A percentile compares a stretch with the other conserved stretches of the same genome.
Evolutionary conservation across 2,329 filamentous ascomycete genomes (phyloP).

Genomic region (Calonectria naviculata): DNA sequence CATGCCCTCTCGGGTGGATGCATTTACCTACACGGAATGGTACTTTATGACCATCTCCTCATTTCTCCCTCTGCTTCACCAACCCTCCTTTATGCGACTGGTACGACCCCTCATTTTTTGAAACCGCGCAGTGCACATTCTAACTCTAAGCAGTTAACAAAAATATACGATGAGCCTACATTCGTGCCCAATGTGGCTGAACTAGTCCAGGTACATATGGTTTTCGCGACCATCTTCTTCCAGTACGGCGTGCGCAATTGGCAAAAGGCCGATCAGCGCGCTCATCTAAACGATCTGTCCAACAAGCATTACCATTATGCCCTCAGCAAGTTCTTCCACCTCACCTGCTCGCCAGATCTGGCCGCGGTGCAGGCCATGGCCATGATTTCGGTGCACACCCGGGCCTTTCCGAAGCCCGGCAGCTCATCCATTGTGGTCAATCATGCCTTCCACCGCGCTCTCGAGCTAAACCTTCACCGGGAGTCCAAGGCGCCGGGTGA

Average conservation of each 20-base stretch:
- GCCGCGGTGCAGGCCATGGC: conserved; percentile 78
- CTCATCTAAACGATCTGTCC: conserved; percentile 70
- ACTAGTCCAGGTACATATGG: conserved; percentile 79
- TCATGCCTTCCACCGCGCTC: conserved; percentile 73
- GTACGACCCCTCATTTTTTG: conserved; percentile 55
- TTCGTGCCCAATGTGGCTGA: conserved; percentile 74
- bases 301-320: conserved; percentile 85
- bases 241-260: conserved; percentile 80
- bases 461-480: conserved; percentile 81
- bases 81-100: conserved; percentile 76
- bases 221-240: conserved; percentile 82
- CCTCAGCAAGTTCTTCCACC: conserved; percentile 74
- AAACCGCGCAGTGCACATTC: neutral
- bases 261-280: conserved; percentile 63
- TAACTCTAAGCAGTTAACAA: conserved; percentile 58
- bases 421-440: conserved; percentile 76
- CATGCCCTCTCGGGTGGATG: conserved; percentile 72
- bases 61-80: conserved; percentile 82
- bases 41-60: conserved; percentile 79
- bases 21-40: conserved; percentile 77
- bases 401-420: conserved; percentile 83
- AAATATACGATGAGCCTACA: conserved; percentile 76
- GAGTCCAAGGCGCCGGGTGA: conserved; percentile 65
- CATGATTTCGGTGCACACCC: conserved; percentile 77
- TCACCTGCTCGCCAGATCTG: conserved; percentile 71